Evolutionary conservation across 768 basidiomycete genomes (phyloP).

Genomic region (Coprinopsis sp.): DNA sequence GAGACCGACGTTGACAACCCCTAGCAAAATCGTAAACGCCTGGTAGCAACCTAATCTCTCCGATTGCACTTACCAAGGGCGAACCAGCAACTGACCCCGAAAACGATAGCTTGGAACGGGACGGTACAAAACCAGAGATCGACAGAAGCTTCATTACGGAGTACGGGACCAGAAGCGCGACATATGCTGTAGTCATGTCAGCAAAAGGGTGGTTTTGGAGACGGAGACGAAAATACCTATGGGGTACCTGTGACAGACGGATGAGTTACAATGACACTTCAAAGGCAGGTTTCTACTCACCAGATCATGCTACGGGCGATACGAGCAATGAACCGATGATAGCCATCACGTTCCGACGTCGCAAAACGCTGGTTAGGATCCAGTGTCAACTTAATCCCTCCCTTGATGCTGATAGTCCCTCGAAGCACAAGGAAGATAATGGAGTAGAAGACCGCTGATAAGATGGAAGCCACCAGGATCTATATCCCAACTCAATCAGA

Average conservation of each 20-base stretch:
- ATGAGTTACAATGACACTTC: neutral
- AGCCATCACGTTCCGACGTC: constrained; percentile 34
- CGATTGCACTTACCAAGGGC: constrained; percentile 43
- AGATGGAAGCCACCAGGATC: constrained; percentile 55
- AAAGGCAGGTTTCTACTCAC: constrained; percentile 35
- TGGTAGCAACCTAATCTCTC: neutral
- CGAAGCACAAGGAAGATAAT: constrained; percentile 59
- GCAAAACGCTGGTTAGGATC: constrained; percentile 44
- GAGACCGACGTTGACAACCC: constrained; percentile 59
- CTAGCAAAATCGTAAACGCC: constrained; percentile 31
- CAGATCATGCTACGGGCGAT: constrained; percentile 68
- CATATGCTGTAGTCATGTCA: constrained; percentile 44
- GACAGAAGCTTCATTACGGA: constrained; percentile 45
- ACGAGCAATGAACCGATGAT: constrained; percentile 56
- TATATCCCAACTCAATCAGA: constrained; percentile 16
- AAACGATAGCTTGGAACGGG: constrained; percentile 42
- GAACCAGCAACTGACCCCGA: constrained; percentile 48
- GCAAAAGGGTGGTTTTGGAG: constrained; percentile 5
- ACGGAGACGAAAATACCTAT: constrained; percentile 36
- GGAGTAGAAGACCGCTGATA: constrained; percentile 55
- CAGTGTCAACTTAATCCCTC: constrained; percentile 47
- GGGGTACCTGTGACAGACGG: constrained; percentile 45
- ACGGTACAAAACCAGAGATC: constrained; percentile 45
- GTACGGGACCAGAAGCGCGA: constrained; percentile 54
- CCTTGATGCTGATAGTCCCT: constrained; percentile 48